These are phyloP conservation scores for Paxillus involutus DNA, from an alignment of 768 basidiomycete species.

Conservation along the genomic window DNA sequence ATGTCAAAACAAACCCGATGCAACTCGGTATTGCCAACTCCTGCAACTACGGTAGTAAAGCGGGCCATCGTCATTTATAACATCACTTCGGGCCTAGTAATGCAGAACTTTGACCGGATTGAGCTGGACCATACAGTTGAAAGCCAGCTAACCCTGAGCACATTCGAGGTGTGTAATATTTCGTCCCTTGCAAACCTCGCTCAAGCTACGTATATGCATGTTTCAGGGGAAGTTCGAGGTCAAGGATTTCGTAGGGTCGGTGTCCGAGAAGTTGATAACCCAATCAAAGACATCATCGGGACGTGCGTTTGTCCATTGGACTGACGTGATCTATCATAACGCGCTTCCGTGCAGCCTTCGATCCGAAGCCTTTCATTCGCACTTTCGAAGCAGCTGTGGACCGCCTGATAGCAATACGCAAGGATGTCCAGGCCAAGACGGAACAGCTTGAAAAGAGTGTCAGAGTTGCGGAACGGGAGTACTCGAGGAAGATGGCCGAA, in stretches of 20 bases:
- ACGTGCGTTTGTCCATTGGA: conserved; percentile 51
- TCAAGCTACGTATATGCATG: background rate
- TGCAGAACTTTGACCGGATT: conserved; percentile 23
- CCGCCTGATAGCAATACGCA: conserved; percentile 80
- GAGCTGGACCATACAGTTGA: conserved; percentile 53
- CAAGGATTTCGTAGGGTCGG: conserved; percentile 81
- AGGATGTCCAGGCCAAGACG: conserved; percentile 87
- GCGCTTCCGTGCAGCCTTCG: conserved; percentile 62
- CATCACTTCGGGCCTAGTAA: conserved; percentile 11
- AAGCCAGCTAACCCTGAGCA: conserved; percentile 49
- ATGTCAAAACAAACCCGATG: conserved; percentile 27
- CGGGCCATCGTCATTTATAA: background rate
- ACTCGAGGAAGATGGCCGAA: conserved; percentile 92
- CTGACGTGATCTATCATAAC: conserved; percentile 1
- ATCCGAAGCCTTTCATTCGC: conserved; percentile 88
- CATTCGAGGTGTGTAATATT: conserved; percentile 49
- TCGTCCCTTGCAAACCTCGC: background rate
- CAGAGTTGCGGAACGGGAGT: conserved; percentile 84
- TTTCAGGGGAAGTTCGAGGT: conserved; percentile 85
- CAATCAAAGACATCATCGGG: conserved; percentile 83
- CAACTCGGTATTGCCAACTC: too few relatives aligned
- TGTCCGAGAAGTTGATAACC: conserved; percentile 86
- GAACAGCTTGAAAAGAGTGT: conserved; percentile 94
- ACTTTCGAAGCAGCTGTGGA: conserved; percentile 93
- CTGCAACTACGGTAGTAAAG: background rate